Evolutionary conservation across 1,284 basidiomycete species (phyloP).

Genomic region (Ceratobasidium sp.): DNA sequence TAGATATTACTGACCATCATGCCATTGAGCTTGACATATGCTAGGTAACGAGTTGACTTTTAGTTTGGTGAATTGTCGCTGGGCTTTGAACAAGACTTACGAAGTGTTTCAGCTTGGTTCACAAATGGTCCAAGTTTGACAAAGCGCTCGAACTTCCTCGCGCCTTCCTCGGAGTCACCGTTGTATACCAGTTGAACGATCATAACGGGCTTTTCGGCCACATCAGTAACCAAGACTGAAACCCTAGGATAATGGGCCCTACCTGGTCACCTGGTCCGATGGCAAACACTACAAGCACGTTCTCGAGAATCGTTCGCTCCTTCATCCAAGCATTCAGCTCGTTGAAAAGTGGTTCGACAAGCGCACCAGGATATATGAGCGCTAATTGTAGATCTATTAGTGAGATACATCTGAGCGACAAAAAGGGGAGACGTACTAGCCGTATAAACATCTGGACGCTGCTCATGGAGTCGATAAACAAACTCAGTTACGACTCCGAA

Average conservation of each 20-base stretch:
- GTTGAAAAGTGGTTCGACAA: constrained; percentile 8
- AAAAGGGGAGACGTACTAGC: background rate
- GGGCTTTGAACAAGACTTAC: background rate
- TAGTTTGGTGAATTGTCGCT: background rate
- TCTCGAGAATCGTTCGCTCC: constrained; percentile 18
- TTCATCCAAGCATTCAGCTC: constrained; percentile 39
- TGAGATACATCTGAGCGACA: background rate
- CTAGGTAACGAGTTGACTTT: background rate
- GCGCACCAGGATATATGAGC: background rate
- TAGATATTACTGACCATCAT: background rate
- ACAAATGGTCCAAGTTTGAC: constrained; percentile 36
- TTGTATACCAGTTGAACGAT: constrained; percentile 33
- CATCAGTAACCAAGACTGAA: background rate
- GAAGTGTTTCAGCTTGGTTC: background rate
- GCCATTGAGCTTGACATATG: background rate
- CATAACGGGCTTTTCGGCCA: constrained; percentile 18
- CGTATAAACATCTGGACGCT: constrained; percentile 53
- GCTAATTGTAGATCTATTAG: constrained; percentile 3
- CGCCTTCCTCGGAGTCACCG: constrained; percentile 31
- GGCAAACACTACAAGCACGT: constrained; percentile 7
- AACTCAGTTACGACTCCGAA: constrained; percentile 72
- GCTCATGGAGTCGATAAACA: constrained; percentile 66
- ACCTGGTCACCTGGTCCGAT: constrained; percentile 31
- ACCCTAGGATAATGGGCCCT: background rate
- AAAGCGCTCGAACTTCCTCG: constrained; percentile 38